Percentiles rank a stretch among this genome's conserved stretches.
Conservation (phyloP, 2,329 filamentous ascomycete genomes). For the Alternaria panax region DNA sequence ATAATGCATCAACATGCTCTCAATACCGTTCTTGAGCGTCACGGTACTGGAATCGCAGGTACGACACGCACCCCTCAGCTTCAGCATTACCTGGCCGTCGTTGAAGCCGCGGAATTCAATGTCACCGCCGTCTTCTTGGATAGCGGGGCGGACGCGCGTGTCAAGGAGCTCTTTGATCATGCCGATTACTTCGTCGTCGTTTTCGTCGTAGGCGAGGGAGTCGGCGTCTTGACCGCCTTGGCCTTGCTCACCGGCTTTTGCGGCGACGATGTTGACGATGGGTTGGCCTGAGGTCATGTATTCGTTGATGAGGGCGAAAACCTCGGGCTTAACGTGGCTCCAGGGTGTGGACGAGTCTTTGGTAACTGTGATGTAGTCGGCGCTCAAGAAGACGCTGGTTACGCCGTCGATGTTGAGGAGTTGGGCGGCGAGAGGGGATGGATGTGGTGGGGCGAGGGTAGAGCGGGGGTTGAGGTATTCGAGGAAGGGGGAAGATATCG, state of each 20-base stretch:
- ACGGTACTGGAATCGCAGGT: constrained; percentile 98
- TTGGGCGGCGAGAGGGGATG: constrained; percentile 87
- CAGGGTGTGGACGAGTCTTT: constrained; percentile 89
- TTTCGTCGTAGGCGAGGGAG: constrained; percentile 81
- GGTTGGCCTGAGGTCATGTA: constrained; percentile 82
- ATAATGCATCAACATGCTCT: constrained; percentile 93
- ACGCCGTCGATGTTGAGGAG: constrained; percentile 94
- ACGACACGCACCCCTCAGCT: constrained; percentile 89
- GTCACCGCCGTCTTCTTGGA: constrained; percentile 97
- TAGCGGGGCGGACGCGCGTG: constrained; percentile 91
- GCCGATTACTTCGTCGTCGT: constrained; percentile 90
- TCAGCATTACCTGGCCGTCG: constrained; percentile 82
- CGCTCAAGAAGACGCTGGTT: constrained; percentile 91
- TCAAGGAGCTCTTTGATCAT: constrained; percentile 99
- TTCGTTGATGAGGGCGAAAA: constrained; percentile 95
- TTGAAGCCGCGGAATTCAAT: constrained; percentile 95
- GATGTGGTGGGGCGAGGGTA: constrained; percentile 86
- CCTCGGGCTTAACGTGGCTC: constrained; percentile 93
- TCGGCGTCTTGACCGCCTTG: constrained; percentile 66
- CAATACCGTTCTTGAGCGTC: constrained; percentile 96
- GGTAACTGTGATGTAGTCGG: constrained; percentile 95
- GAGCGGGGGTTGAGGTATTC: constrained; percentile 91
- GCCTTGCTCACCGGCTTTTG: constrained; percentile 60
- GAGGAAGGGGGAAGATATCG: constrained; percentile 77
- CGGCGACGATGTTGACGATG: constrained; percentile 76